Evolutionary conservation across 192 early-diverging fungal genomes (phyloP), one percentile per base, ranked within the genome.

Genomic region (Dissophora globulifera): DNA sequence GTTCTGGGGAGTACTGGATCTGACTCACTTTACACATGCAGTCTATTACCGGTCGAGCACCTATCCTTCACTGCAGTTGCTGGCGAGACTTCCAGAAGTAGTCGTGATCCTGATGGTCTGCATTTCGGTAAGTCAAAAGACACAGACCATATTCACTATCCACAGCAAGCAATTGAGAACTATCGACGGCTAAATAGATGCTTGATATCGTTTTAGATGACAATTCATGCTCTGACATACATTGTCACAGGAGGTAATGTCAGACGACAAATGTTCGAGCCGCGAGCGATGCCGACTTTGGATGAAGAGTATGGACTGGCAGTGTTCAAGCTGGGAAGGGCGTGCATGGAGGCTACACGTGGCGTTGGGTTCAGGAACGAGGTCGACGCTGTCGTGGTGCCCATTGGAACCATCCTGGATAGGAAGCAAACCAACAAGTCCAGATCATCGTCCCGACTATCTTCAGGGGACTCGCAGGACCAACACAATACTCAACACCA

Each of bases 301-400:
- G 67, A 80, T 23, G 74, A 83, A 52, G 82, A 83, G 46, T 83
- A 79, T 56, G 69, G 75, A 9, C 45, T 81, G 5, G 82, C 82
- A 26, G 66, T 83, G n/a, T 83, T 81, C 62, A 78, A 76, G 33
- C 55, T 83, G n/a, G 79, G 82, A 17, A 66, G 69, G 31, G 81
- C 81, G 11, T 82, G 81, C 33, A 69, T 83, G 49, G 82, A 83
- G 53, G 80, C 82, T 2, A 83, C 78, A 25, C 59, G 76, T 22
- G 69, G 74, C 8, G 69, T 79, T 31, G 82, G 82, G 22, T 79
- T 74, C 49, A 70, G 75, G 31, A 83, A 83, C 32, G 82, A 83
- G 42, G 45, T 79, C 12, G 67, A 82, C 42, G 69, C 74, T 3
- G 71, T 83, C 11, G 62, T 71, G 5, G 61, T 81, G 5, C 79